Base-by-base conservation (phyloP, 805 yeast genomes). In the Yarrowia sp. region DNA sequence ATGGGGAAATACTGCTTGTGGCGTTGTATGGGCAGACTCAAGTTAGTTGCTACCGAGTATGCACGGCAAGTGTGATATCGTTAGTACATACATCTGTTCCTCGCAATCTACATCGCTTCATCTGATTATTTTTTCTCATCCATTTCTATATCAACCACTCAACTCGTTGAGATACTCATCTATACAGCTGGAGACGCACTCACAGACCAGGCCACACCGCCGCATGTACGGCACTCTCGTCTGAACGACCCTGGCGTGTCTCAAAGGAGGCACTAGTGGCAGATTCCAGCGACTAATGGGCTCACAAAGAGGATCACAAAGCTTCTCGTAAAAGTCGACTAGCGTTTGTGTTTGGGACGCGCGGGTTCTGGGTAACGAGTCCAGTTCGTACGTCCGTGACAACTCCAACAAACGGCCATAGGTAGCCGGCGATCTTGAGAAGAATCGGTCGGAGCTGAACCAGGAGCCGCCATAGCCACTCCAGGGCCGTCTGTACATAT, bases 371-470 rank as follows among this genome's bases (percentile, higher is more conserved):
- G 35, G 48, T 7, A 41, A n/a, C 48, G 16, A 26, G 63, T 15
- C 63, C 63, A 41, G 48, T n/a, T 41, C 48, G 63, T 41, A 56
- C 48, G 48, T 42, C 63, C 11, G 38, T 7, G 48, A 56, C 48
- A n/a, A 26, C 63, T 26, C 63, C 48, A 15, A 56, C 22, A 56
- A 56, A 5, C 48, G 63, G 63, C 63, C 63, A 56, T 22, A 56
- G 19, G 63, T 41, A 41, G 15, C 36, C 40, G 38, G 48, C 48
- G 22, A 56, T 42, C 63, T 41, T 56, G 63, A 56, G 11, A 41
- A 56, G 46, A 42, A 56, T 9, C 26, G 63, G 63, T 8, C 40
- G 46, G 48, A 56, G 63, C 40, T n/a, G 48, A 40, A 56, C 40
- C 38, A 56, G 22, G 48, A 56, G 14, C 26, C 26, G 8, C 63